These are phyloP conservation scores for Skeletonema grethae DNA, from an alignment of 108 stramenopile genomes.

Conservation along the genomic window DNA sequence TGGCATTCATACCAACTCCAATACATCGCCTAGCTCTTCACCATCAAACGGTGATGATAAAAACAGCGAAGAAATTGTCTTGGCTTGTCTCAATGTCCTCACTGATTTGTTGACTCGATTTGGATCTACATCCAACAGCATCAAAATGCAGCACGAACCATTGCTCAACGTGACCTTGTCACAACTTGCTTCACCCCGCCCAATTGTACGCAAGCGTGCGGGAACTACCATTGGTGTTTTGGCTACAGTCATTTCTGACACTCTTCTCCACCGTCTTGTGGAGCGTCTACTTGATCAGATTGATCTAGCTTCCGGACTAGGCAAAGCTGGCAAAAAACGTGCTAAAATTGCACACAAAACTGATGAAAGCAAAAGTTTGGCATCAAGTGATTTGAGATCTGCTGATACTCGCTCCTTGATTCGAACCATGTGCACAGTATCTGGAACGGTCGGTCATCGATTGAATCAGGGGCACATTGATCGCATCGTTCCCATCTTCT, in stretches of 20 bases:
- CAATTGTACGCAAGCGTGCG: conserved; percentile 93
- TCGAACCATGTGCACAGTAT: conserved; percentile 91
- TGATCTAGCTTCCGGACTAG: conserved; percentile 49
- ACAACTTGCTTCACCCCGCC: conserved; percentile 59
- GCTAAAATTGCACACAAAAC: conserved; percentile 41
- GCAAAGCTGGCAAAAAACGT: conserved; percentile 44
- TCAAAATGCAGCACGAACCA: conserved; percentile 80
- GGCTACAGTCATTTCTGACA: conserved; percentile 80
- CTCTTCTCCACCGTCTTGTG: conserved; percentile 76
- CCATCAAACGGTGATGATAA: conserved; percentile 24
- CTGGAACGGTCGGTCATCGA: conserved; percentile 80
- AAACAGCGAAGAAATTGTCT: conserved; percentile 67
- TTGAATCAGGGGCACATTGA: conserved; percentile 89
- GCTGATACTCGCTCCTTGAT: conserved; percentile 76
- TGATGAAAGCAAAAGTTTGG: conserved; percentile 13
- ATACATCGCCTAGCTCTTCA: conserved; percentile 5
- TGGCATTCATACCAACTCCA: conserved; percentile 60
- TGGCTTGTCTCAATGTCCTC: conserved; percentile 86
- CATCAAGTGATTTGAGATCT: conserved; percentile 22
- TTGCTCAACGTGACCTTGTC: conserved; percentile 74
- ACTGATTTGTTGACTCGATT: conserved; percentile 91
- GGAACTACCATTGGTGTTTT: conserved; percentile 88
- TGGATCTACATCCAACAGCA: conserved; percentile 65
- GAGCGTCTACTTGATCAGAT: conserved; percentile 81
- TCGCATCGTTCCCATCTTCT: conserved; percentile 93